Evolutionary conservation across 2,329 filamentous ascomycete species (phyloP).

Genomic region (Aschersonia sp.): DNA sequence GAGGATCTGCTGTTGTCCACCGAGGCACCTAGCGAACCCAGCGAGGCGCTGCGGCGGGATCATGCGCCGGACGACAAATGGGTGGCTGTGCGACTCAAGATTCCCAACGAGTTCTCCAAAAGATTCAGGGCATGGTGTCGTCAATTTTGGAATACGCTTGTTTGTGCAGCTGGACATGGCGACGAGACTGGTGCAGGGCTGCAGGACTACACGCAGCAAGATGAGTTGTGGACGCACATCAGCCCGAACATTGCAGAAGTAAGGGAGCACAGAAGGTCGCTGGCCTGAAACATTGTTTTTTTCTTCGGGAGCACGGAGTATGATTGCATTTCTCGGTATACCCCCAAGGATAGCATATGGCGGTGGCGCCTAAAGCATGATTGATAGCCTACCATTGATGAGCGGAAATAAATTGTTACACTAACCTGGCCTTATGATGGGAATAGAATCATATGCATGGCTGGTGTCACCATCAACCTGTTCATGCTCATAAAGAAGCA

Average conservation of each 20-base stretch:
- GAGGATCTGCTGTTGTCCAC: constrained; percentile 34
- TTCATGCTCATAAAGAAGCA: too few relatives aligned
- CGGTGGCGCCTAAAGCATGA: neutral
- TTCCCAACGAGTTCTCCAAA: constrained; percentile 41
- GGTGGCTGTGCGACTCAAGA: constrained; percentile 40
- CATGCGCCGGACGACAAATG: constrained; percentile 43
- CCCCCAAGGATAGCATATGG: neutral
- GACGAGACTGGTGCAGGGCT: constrained; percentile 5
- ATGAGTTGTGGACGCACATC: constrained; percentile 12
- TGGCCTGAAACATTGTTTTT: neutral
- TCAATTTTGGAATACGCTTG: constrained; percentile 14
- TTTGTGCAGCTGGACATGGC: constrained; percentile 1
- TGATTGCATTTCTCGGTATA: neutral
- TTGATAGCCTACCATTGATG: neutral
- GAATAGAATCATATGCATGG: too few relatives aligned
- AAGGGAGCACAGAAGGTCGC: neutral
- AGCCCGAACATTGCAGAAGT: constrained; percentile 6
- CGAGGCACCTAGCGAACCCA: constrained; percentile 20
- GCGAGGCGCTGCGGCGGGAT: constrained; percentile 31
- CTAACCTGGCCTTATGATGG: too few relatives aligned
- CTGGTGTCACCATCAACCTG: too few relatives aligned
- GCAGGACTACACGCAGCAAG: constrained; percentile 8
- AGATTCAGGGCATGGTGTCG: constrained; percentile 29
- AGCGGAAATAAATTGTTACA: neutral
- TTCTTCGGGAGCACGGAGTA: neutral